Evolutionary conservation across 371 early-diverging fungal genomes (phyloP).

Genomic region (Syncephalastrum racemosum): DNA sequence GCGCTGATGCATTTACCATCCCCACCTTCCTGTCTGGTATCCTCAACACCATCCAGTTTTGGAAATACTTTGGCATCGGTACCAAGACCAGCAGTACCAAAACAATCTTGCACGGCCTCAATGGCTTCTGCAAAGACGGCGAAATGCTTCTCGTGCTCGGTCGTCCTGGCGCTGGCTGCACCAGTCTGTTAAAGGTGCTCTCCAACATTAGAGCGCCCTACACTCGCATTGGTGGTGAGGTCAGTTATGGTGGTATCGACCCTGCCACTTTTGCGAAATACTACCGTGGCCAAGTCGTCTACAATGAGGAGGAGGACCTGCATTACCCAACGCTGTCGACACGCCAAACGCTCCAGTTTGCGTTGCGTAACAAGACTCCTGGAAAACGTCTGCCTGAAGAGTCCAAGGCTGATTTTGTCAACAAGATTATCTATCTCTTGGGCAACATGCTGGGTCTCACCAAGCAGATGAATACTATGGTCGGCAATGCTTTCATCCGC

Average conservation of each 20-base stretch:
- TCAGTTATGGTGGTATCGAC: conserved; percentile 36
- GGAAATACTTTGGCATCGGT: conserved; percentile 15
- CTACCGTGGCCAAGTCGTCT: conserved; percentile 42
- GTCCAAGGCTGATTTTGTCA: conserved; percentile 20
- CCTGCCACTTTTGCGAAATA: conserved; percentile 25
- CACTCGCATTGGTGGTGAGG: conserved; percentile 30
- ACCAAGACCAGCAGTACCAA: not conserved
- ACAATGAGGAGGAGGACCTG: conserved; percentile 48
- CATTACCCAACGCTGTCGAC: conserved; percentile 46
- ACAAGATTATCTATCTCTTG: conserved; percentile 38
- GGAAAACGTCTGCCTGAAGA: conserved; percentile 26
- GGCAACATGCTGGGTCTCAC: conserved; percentile 67
- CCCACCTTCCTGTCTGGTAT: conserved; percentile 14
- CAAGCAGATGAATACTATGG: conserved; percentile 71
- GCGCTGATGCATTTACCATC: conserved; percentile 24
- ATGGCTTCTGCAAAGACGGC: conserved; percentile 45
- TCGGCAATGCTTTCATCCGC: conserved; percentile 80
- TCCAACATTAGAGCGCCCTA: conserved; percentile 44
- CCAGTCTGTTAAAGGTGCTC: conserved; percentile 43
- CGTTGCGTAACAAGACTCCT: conserved; percentile 50
- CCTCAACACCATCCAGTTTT: conserved; percentile 4
- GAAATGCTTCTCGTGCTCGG: conserved; percentile 58
- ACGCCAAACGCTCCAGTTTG: conserved; percentile 50
- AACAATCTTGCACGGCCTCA: conserved; percentile 28
- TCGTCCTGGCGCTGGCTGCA: conserved; percentile 50